Evolutionary conservation across 2,329 filamentous ascomycete species (phyloP).

Genomic region (Aspergillus pseudoglaucus): DNA sequence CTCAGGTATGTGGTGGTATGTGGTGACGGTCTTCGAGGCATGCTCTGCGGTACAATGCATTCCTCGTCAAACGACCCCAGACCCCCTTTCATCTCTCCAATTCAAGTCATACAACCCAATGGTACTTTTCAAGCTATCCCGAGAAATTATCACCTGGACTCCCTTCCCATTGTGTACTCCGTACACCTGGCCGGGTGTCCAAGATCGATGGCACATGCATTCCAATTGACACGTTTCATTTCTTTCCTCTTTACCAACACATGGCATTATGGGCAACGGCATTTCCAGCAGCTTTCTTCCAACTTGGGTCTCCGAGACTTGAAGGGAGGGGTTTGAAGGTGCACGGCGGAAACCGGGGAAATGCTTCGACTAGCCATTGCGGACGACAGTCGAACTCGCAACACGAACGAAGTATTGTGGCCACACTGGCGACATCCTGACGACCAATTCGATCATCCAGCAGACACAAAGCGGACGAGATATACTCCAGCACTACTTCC

Average conservation of each 20-base stretch:
- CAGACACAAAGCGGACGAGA: background rate
- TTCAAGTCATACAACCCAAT: no score
- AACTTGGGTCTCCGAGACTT: background rate
- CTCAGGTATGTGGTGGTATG: conserved; percentile 14
- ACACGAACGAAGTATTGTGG: background rate
- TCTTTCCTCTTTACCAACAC: no score
- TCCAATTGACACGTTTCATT: no score
- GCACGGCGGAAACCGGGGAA: background rate
- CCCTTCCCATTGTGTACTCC: no score
- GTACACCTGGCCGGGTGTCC: no score
- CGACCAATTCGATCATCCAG: background rate
- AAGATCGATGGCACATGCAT: no score
- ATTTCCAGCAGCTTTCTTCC: background rate
- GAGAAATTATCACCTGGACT: no score
- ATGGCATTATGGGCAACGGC: background rate
- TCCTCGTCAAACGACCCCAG: conserved; percentile 4
- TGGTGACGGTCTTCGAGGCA: conserved; percentile 10
- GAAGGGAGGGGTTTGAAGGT: background rate
- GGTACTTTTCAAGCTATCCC: no score
- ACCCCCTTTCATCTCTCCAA: conserved; percentile 9
- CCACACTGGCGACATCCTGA: background rate
- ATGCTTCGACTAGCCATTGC: conserved; percentile 5
- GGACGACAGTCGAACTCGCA: conserved; percentile 4
- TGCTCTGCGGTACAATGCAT: conserved; percentile 12
- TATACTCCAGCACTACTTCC: background rate